Conservation (phyloP, 495 filamentous ascomycete genomes). For the Daldinia vernicosa region DNA sequence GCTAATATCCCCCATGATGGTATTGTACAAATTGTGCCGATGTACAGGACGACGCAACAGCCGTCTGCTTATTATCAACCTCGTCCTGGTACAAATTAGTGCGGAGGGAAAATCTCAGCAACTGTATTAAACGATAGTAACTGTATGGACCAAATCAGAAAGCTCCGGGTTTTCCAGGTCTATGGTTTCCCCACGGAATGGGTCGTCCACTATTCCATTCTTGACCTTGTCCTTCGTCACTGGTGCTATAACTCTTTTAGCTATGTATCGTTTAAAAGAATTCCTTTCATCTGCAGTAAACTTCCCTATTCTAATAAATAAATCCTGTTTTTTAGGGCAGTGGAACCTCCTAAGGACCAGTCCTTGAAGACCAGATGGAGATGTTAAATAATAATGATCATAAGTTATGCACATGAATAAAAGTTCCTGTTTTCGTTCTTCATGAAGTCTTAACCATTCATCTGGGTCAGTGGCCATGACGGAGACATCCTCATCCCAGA, state of each 20-base stretch:
- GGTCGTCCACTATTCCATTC: not conserved
- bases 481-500: not conserved
- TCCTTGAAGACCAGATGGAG: not conserved
- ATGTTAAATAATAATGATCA: not conserved
- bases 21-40: constrained; percentile 15
- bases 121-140: constrained; percentile 7
- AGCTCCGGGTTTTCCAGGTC: not conserved
- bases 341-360: not conserved
- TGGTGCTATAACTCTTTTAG: not conserved
- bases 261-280: not conserved
- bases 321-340: not conserved
- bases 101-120: not conserved
- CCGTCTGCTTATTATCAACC: not conserved
- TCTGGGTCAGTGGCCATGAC: not conserved
- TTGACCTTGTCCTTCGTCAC: not conserved
- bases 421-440: not conserved
- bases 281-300: not conserved
- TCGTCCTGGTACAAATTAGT: not conserved
- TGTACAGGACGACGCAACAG: not conserved
- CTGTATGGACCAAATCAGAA: not conserved
- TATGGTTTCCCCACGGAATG: not conserved
- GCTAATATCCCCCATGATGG: constrained; percentile 40
- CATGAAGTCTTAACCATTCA: not conserved
- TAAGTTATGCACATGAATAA: not conserved
- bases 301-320: not conserved